Base-by-base conservation (phyloP, 2,329 filamentous ascomycete genomes). In the Nothopassalora personata region DNA sequence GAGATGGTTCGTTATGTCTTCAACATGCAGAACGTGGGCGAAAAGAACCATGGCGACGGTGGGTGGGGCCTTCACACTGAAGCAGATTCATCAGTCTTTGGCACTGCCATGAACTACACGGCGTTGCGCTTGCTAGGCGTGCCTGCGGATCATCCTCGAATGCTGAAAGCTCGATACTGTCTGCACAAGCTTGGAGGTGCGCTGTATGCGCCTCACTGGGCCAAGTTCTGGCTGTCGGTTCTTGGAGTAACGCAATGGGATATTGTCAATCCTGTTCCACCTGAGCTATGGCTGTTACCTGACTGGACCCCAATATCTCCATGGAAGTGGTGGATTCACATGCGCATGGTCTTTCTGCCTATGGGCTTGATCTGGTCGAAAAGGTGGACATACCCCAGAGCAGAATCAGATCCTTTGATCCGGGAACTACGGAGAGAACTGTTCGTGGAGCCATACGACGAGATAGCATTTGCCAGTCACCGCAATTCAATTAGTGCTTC, bases 41-140 rank as follows among this genome's bases (percentile, higher is more conserved):
- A 56, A 19, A 72, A 72, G 60, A 72, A 72, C 50, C 87, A 89
- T 0, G 84, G 89, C 52, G 91, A 97, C 73, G 93, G 94, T n/a
- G 94, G 94, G 6, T 99, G 94, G 94, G 94, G 94, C 0, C 77
- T 99, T 39, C 94, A 99, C 68, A 95, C 96, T 57, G 94, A 99
- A 74, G 94, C 87, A 18, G 89, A 96, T 67, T 96, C 90, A 71
- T 91, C 89, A 0, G 91, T 92, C 15, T 95, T 99, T 66, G 94
- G 94, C 10, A 97, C 90, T 0, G 79, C 84, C 0, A 83, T 97
- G 81, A 97, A 96, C 73, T 99, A 99, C 72, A 87, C 87, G 0
- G 80, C 83, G 1, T 77, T 97, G 63, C 86, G 94, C 34, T 78
- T 99, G 1, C 77, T 97, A 7, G 94, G 93, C 6, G 90, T 91